Evolutionary conservation across 805 yeast genomes (phyloP), one percentile per base, ranked within the genome.

Genomic region (Nakazawaea ambrosiae): DNA sequence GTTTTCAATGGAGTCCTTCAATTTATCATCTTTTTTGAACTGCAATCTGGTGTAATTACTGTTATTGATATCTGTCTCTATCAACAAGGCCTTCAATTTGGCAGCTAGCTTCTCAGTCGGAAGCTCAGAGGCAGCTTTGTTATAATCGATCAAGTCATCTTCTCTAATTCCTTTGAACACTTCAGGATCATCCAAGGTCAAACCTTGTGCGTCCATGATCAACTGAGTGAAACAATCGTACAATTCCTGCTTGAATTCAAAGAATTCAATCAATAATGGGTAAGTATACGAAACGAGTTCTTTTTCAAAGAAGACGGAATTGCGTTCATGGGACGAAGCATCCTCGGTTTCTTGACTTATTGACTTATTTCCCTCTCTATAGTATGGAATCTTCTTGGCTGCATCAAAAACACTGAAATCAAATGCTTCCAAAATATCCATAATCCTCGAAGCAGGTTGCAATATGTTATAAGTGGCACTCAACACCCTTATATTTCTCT

Each of bases 181-280:
- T 41, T 81, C 87, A 1, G 92, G 87, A 51, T 84, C 94, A 20
- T 70, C 74, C 9, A 83, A 57, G 0, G 92, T 81, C 9, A 84
- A 58, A 10, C 76, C 65, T 51, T 85, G 95, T 0, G 83, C 68
- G 33, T 78, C 75, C 69, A 84, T 70, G 9, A 85, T 65, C 5
- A 82, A 64, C 20, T 69, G 68, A 3, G 77, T 62, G 23, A 79
- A 62, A 4, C 68, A 53, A 45, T 81, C 75, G 54, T 86, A 89
- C 19, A 84, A 54, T 7, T 71, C 68, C 53, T 87, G 96, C 49
- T 87, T 88, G 33, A 72, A 61, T 44, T 80, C 81, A 49, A 79
- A 73, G 51, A 83, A 87, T 35, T 84, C 94, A n/a, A 80, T 63
- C 4, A 74, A 63, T 19, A 69, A 59, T 0, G 80, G 78, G 42